A percentile compares a stretch with the other conserved stretches of the same genome.
These are phyloP conservation scores for Penicillium manginii DNA, from an alignment of 495 filamentous ascomycete species.

Conservation along the genomic window DNA sequence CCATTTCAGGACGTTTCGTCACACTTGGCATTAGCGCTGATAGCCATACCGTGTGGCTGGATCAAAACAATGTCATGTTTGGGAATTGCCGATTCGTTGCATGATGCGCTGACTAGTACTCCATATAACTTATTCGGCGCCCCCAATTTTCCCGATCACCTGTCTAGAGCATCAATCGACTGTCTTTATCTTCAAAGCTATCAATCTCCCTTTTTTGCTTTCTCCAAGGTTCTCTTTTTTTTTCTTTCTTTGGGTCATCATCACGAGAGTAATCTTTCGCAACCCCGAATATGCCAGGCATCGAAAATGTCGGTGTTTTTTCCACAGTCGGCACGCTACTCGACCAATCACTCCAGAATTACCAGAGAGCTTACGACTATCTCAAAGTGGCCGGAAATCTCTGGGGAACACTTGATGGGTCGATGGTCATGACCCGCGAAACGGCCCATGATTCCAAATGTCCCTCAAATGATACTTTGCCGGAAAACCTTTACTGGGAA, in stretches of 20 bases:
- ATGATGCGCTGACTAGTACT: neutral
- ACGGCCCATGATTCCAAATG: neutral
- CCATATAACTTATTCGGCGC: neutral
- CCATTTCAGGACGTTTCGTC: neutral
- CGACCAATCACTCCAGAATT: neutral
- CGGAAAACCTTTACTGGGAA: neutral
- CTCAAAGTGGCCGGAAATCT: conserved; percentile 1
- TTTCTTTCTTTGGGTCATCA: neutral
- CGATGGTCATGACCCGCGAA: neutral
- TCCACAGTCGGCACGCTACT: neutral
- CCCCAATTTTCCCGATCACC: neutral
- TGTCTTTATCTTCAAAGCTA: neutral
- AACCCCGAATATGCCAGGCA: neutral
- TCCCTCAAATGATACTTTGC: neutral
- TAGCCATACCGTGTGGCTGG: neutral
- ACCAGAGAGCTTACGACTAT: neutral
- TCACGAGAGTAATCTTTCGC: neutral
- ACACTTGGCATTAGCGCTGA: neutral
- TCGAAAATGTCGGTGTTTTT: conserved; percentile 1
- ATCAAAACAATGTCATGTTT: neutral
- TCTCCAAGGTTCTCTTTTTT: neutral
- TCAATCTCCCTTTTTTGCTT: neutral
- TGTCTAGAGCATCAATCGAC: too few species aligned
- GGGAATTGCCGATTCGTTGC: neutral
- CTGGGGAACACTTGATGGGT: neutral